Base-by-base conservation (phyloP, 495 filamentous ascomycete species). In the Hypoxylon perforatum region DNA sequence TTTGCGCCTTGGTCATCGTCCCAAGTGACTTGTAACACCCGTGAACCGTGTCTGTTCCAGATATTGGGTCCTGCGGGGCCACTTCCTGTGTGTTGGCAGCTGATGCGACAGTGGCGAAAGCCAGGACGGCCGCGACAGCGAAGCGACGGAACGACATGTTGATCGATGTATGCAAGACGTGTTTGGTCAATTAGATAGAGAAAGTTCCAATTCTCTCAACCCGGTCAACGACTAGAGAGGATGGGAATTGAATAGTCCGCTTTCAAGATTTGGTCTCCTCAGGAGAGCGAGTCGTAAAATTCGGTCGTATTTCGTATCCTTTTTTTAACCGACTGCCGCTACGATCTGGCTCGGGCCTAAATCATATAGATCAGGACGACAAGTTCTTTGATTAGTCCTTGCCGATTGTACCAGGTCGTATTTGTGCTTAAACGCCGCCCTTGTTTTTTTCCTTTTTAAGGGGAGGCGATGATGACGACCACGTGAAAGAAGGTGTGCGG, bases 171-270 rank as follows among this genome's bases (percentile, higher is more conserved):
- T 23, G 62, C 41, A 60, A 49, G 28, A 48, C 15, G 49, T 47
- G 63, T 45, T 36, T 50, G 49, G 49, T 9, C 3, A 21, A 19
- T 49, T 38, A 57, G 51, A 25, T 25, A 33, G 51, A 52, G 21
- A 42, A 19, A 52, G 42, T 25, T 46, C 54, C 59, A 51, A 63
- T 54, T 63, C 60, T 64, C 60, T 64, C 59, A 60, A 69, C 59
- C 65, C 65, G 65, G 51, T 69, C 65, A 69, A 69, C 65, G 65
- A 69, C 65, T 52, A 42, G 66, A 69, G 66, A 68, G 64, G 60
- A 63, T 48, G n/a, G 41, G 56, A 64, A 52, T 69, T 46, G 49
- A 57, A 25, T 51, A 15, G 30, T 46, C 21, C 46, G n/a, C 10
- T 23, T 22, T 17, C 3, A 42, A 51, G 44, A 56, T 61, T 56